phyloP scores from a whole-genome alignment of 2,329 filamentous ascomycete genomes.

The Botryotinia globosa region DNA sequence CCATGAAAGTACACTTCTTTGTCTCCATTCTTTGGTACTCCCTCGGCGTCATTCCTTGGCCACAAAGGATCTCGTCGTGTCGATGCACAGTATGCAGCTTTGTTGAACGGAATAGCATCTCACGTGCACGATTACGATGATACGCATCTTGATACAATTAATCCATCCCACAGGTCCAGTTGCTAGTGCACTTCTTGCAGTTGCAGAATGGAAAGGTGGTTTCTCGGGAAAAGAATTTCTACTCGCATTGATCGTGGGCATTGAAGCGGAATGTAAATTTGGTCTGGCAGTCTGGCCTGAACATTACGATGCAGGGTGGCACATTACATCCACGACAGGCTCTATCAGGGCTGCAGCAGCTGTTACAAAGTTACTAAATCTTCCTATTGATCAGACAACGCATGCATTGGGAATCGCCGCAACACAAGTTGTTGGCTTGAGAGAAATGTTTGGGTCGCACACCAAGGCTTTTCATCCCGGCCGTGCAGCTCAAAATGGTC shows the following conservation, averaged over 20 bases:
- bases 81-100: conserved; percentile 49
- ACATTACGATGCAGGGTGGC: conserved; percentile 55
- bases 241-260: conserved; percentile 50
- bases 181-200: conserved; percentile 49
- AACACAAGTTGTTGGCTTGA: conserved; percentile 52
- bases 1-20: conserved; percentile 29
- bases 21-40: conserved; percentile 37
- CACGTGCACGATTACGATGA: conserved; percentile 58
- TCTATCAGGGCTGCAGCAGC: conserved; percentile 53
- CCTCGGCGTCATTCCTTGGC: conserved; percentile 39
- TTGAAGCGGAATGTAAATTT: conserved; percentile 53
- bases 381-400: conserved; percentile 43
- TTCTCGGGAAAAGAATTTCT: conserved; percentile 48
- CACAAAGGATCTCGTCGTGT: conserved; percentile 32
- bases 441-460: conserved; percentile 55
- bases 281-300: conserved; percentile 52
- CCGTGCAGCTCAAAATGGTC: conserved; percentile 51
- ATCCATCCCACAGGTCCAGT: conserved; percentile 55
- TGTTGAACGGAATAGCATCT: conserved; percentile 54
- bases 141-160: conserved; percentile 54
- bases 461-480: conserved; percentile 56
- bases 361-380: conserved; percentile 47
- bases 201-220: conserved; percentile 43
- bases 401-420: conserved; percentile 53
- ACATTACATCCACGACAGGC: conserved; percentile 53